Evolutionary conservation across 495 filamentous ascomycete species (phyloP).

Genomic region (Trichoderma parareesei): DNA sequence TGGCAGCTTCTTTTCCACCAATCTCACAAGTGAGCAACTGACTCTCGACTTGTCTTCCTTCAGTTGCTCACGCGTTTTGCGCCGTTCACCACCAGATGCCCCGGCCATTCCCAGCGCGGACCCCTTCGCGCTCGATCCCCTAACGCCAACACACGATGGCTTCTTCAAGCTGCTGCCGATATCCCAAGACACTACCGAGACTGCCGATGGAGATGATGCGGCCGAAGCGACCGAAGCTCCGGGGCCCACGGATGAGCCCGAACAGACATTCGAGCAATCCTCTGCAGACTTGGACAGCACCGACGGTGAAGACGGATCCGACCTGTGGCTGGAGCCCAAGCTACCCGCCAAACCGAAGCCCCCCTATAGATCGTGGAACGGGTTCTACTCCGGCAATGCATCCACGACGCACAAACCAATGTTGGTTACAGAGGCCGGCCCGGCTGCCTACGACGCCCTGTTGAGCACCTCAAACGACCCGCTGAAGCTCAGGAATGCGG

Average conservation of each 20-base stretch:
- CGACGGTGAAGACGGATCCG: conserved; percentile 19
- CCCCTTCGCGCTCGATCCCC: conserved; percentile 13
- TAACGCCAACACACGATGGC: conserved; percentile 18
- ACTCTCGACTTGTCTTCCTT: neutral
- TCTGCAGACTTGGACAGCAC: conserved; percentile 2
- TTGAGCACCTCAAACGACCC: conserved; percentile 31
- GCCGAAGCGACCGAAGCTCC: neutral
- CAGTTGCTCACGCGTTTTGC: neutral
- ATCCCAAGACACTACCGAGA: conserved; percentile 24
- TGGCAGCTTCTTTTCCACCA: conserved; percentile 20
- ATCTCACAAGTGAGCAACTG: conserved; percentile 16
- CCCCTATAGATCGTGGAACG: conserved; percentile 65
- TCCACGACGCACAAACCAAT: conserved; percentile 38
- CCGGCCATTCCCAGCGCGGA: conserved; percentile 11
- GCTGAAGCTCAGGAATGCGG: conserved; percentile 21
- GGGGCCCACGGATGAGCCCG: conserved; percentile 8
- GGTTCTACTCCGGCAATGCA: conserved; percentile 40
- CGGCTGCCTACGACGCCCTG: conserved; percentile 63
- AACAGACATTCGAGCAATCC: conserved; percentile 14
- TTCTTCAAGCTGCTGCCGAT: conserved; percentile 39
- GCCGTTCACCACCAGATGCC: neutral
- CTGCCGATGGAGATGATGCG: neutral
- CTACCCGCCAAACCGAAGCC: conserved; percentile 23
- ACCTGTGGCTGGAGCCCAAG: conserved; percentile 48
- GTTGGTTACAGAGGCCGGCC: conserved; percentile 73